Conservation (phyloP, 2,329 filamentous ascomycete genomes). For the Ceratocystis colombiana region DNA sequence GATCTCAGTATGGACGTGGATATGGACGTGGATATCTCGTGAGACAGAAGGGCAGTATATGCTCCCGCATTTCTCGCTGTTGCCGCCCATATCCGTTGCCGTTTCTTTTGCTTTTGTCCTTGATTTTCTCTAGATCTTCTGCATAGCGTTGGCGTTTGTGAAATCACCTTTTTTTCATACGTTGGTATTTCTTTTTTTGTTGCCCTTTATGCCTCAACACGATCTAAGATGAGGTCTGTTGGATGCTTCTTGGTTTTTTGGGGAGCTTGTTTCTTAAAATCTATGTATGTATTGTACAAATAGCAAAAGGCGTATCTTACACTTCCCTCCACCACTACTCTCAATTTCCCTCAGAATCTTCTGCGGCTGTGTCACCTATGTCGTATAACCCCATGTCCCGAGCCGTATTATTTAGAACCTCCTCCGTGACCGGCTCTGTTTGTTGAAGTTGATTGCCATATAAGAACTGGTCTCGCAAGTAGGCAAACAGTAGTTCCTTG, state of each 20-base stretch:
- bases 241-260: no score
- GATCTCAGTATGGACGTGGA: slow-evolving; percentile 41
- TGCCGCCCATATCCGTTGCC: background rate
- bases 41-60: background rate
- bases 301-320: slow-evolving; percentile 10
- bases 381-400: slow-evolving; percentile 39
- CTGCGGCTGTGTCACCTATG: slow-evolving; percentile 22
- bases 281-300: slow-evolving; percentile 20
- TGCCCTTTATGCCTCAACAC: background rate
- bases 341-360: slow-evolving; percentile 22
- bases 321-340: slow-evolving; percentile 10
- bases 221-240: background rate
- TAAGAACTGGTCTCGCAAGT: slow-evolving; percentile 31
- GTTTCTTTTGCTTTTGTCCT: slow-evolving; percentile 8
- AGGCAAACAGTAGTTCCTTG: slow-evolving; percentile 37
- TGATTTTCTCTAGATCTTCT: slow-evolving; percentile 21
- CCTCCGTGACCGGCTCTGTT: slow-evolving; percentile 27
- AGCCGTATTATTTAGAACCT: slow-evolving; percentile 32
- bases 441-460: slow-evolving; percentile 13
- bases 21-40: slow-evolving; percentile 28
- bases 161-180: slow-evolving; percentile 4
- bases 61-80: background rate
- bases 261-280: slow-evolving; percentile 1
- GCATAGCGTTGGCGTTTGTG: slow-evolving; percentile 40
- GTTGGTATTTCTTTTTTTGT: slow-evolving; percentile 11